Percentiles rank a stretch among this genome's conserved stretches.
phyloP scores from a whole-genome alignment of 1,139 yeast species.

The Suhomyces bokatorum region DNA sequence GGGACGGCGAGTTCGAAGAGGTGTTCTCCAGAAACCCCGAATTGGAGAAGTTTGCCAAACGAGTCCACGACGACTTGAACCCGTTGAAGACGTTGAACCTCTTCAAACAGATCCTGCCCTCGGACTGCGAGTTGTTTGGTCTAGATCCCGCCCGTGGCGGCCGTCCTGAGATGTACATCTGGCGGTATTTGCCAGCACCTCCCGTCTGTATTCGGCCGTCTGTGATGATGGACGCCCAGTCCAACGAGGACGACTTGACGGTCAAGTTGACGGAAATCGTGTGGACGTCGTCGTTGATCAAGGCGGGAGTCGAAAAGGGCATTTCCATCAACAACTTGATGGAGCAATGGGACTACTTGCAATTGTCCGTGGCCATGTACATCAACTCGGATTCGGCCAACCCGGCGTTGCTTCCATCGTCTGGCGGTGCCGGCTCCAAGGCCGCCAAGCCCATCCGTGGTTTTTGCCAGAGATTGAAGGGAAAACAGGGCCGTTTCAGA shows the following conservation, averaged over 20 bases:
- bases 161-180: constrained; percentile 93
- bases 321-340: constrained; percentile 86
- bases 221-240: constrained; percentile 89
- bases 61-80: constrained; percentile 91
- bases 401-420: constrained; percentile 69
- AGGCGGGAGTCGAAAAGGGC: constrained; percentile 94
- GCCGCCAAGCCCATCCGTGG: constrained; percentile 87
- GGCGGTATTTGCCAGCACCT: constrained; percentile 98
- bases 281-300: constrained; percentile 89
- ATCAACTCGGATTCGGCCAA: constrained; percentile 95
- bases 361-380: constrained; percentile 94
- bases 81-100: constrained; percentile 86
- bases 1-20: constrained; percentile 83
- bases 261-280: constrained; percentile 95
- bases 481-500: constrained; percentile 98
- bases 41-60: constrained; percentile 78
- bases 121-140: constrained; percentile 91
- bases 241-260: constrained; percentile 96
- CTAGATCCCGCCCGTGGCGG: constrained; percentile 86
- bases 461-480: constrained; percentile 94
- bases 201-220: constrained; percentile 99
- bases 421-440: constrained; percentile 57
- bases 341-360: constrained; percentile 99
- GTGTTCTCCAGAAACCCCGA: constrained; percentile 79
- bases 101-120: constrained; percentile 80